A percentile compares a stretch with the other conserved stretches of the same genome.
These are phyloP conservation scores for Pseudocercospora fijiensis DNA, from an alignment of 2,329 filamentous ascomycete species.

Conservation along the genomic window DNA sequence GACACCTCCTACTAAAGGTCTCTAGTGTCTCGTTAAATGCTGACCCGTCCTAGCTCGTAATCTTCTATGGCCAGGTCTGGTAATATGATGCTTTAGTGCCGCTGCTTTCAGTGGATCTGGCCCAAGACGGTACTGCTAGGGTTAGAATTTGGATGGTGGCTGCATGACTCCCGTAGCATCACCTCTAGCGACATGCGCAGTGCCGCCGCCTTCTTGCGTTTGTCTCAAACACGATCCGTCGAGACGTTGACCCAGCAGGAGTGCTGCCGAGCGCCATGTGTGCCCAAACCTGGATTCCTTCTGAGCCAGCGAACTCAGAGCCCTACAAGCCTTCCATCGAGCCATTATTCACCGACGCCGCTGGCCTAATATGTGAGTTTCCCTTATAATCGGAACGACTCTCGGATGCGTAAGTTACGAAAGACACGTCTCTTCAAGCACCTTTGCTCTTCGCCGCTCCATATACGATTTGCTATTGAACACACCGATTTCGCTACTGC, in stretches of 20 bases:
- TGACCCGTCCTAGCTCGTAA: constrained; percentile 6
- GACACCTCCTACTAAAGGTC: no score
- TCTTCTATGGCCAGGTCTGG: constrained; percentile 7
- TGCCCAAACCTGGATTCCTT: constrained; percentile 6
- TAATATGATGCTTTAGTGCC: constrained; percentile 9
- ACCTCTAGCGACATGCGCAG: constrained; percentile 7
- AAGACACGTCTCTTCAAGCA: not conserved
- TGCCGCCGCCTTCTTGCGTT: constrained; percentile 11
- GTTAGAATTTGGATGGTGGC: constrained; percentile 10
- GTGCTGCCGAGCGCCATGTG: constrained; percentile 6
- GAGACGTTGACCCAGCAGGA: not conserved
- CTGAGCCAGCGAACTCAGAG: constrained; percentile 17
- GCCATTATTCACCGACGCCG: not conserved
- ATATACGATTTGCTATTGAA: not conserved
- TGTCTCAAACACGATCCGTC: constrained; percentile 3
- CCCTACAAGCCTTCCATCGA: not conserved
- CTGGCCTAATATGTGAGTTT: not conserved
- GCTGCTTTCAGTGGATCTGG: constrained; percentile 6
- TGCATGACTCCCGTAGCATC: constrained; percentile 3
- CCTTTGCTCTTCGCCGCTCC: not conserved
- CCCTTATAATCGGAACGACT: constrained; percentile 1
- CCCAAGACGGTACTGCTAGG: constrained; percentile 11
- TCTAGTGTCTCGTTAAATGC: constrained; percentile 1
- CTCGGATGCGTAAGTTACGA: not conserved
- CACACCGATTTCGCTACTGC: not conserved